Percentiles rank a stretch among this genome's conserved stretches.
Conservation (phyloP, 352 stramenopile genomes). For the Thraustochytrium sp. region DNA sequence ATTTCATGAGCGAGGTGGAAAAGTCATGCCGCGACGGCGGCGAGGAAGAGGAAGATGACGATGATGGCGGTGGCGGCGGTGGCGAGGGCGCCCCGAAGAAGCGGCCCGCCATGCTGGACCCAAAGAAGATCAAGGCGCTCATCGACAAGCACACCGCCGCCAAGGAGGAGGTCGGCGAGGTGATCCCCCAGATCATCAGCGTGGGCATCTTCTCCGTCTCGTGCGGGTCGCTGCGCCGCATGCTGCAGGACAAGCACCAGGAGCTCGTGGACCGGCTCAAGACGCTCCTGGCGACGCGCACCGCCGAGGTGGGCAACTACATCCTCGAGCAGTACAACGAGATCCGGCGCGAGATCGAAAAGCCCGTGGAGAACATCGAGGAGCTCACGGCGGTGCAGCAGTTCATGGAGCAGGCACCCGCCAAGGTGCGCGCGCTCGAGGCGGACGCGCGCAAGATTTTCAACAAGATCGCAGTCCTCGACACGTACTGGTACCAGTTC, state of each 20-base stretch:
- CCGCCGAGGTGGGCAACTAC: slow-evolving; percentile 42
- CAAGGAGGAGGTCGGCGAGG: slow-evolving; percentile 62
- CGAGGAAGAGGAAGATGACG: slow-evolving; percentile 29
- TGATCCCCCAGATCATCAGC: slow-evolving; percentile 49
- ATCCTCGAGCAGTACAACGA: slow-evolving; percentile 68
- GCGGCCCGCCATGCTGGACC: slow-evolving; percentile 10
- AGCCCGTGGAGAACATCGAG: slow-evolving; percentile 69
- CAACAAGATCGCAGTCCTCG: slow-evolving; percentile 64
- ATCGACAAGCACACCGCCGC: slow-evolving; percentile 59
- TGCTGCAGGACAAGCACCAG: slow-evolving; percentile 50
- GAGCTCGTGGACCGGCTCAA: slow-evolving; percentile 46
- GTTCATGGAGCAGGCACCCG: slow-evolving; percentile 70
- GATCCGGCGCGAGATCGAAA: slow-evolving; percentile 68
- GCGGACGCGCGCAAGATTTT: slow-evolving; percentile 71
- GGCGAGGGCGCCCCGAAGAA: background rate
- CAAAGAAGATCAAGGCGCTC: slow-evolving; percentile 34
- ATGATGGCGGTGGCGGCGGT: slow-evolving; percentile 28
- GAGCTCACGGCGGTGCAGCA: slow-evolving; percentile 55
- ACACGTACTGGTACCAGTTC: slow-evolving; percentile 73
- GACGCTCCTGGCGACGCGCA: slow-evolving; percentile 42
- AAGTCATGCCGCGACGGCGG: slow-evolving; percentile 59
- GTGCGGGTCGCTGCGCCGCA: slow-evolving; percentile 47
- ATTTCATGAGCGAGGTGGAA: slow-evolving; percentile 70
- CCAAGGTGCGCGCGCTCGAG: slow-evolving; percentile 49
- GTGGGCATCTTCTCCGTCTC: slow-evolving; percentile 54